These are phyloP conservation scores for Aspergillus panamensis DNA, from an alignment of 495 filamentous ascomycete genomes.

Conservation along the genomic window DNA sequence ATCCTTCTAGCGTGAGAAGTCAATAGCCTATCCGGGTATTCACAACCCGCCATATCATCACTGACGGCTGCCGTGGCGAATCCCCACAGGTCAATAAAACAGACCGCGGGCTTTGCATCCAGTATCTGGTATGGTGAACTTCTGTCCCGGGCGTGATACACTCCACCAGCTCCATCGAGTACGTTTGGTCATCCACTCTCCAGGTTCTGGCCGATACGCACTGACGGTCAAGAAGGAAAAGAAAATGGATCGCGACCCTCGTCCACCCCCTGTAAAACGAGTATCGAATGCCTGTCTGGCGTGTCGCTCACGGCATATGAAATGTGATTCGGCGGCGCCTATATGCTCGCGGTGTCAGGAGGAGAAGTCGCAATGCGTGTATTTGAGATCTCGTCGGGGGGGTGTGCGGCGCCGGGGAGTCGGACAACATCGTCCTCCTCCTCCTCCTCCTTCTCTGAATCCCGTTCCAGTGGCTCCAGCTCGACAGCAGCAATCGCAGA, in stretches of 20 bases:
- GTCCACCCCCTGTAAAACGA: slow-evolving; percentile 2
- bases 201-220: neutral
- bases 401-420: slow-evolving; percentile 9
- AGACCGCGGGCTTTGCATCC: neutral
- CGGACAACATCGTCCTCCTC: neutral
- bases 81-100: slow-evolving; percentile 1
- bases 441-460: neutral
- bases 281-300: slow-evolving; percentile 21
- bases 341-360: slow-evolving; percentile 21
- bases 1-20: neutral
- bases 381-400: slow-evolving; percentile 23
- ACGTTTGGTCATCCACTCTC: neutral
- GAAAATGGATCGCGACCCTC: neutral
- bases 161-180: neutral
- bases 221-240: neutral
- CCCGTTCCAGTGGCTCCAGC: neutral
- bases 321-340: slow-evolving; percentile 24
- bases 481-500: neutral
- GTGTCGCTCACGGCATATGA: slow-evolving; percentile 25
- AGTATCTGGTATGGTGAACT: no score
- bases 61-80: neutral
- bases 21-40: slow-evolving; percentile 16
- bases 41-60: neutral
- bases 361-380: slow-evolving; percentile 19
- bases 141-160: neutral